These are phyloP conservation scores for Syncephalastrum sp. DNA, from an alignment of 371 early-diverging fungal species.

Conservation along the genomic window DNA sequence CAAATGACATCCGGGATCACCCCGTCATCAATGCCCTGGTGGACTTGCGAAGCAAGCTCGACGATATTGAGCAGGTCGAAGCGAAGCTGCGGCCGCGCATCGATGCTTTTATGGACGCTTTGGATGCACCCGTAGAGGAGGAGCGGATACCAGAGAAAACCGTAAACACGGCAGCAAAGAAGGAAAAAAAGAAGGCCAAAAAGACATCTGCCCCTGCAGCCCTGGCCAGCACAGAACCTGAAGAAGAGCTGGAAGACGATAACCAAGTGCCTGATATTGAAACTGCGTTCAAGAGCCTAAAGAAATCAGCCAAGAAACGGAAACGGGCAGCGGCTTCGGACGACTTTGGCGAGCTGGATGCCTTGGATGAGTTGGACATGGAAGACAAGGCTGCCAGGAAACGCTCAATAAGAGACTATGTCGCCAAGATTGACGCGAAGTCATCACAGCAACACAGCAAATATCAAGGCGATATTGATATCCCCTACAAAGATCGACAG, in stretches of 20 bases:
- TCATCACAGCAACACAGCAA: conserved; percentile 43
- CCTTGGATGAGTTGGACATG: conserved; percentile 73
- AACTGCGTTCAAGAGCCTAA: conserved; percentile 51
- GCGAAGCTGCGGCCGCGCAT: conserved; percentile 45
- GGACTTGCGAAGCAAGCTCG: conserved; percentile 67
- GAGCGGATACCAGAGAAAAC: background rate
- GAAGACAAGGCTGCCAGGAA: conserved; percentile 77
- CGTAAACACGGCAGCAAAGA: conserved; percentile 2
- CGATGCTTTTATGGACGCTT: conserved; percentile 24
- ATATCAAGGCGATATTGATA: conserved; percentile 72
- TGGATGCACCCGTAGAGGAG: conserved; percentile 9
- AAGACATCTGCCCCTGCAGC: conserved; percentile 6
- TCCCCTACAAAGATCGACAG: conserved; percentile 69
- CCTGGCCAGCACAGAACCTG: conserved; percentile 24
- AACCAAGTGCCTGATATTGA: conserved; percentile 43
- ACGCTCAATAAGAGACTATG: conserved; percentile 71
- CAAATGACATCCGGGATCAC: conserved; percentile 66
- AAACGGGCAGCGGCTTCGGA: conserved; percentile 46
- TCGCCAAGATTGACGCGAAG: conserved; percentile 68
- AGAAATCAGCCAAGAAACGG: conserved; percentile 43
- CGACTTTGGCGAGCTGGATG: conserved; percentile 80
- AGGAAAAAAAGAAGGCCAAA: conserved; percentile 20
- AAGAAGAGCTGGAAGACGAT: conserved; percentile 33
- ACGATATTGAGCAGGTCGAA: conserved; percentile 69
- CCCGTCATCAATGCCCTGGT: conserved; percentile 82